Evolutionary conservation across 2,329 filamentous ascomycete genomes (phyloP).

Genomic region (Pyrenophora seminiperda): DNA sequence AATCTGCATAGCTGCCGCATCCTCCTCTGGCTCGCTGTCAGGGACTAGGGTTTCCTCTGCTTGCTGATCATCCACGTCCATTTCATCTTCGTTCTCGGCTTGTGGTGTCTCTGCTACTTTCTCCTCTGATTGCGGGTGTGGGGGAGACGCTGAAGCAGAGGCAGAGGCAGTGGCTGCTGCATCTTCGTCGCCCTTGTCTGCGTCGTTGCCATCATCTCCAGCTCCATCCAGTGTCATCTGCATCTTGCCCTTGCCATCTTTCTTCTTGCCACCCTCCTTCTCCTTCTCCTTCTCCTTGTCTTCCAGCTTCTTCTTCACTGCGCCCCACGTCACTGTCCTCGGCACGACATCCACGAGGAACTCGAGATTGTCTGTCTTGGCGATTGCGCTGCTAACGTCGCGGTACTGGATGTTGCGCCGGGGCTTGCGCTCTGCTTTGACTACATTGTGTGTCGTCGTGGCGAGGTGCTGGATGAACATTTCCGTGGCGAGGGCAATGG

Average conservation of each 20-base stretch:
- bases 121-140: no score
- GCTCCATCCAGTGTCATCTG: slow-evolving; percentile 3
- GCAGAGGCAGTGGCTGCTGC: background rate
- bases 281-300: slow-evolving; percentile 36
- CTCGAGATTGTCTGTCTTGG: slow-evolving; percentile 89
- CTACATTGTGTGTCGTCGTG: slow-evolving; percentile 81
- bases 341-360: slow-evolving; percentile 92
- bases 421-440: slow-evolving; percentile 89
- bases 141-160: background rate
- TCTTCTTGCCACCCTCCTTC: slow-evolving; percentile 8
- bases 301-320: slow-evolving; percentile 69
- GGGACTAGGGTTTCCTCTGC: slow-evolving; percentile 12
- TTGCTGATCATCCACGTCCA: slow-evolving; percentile 18
- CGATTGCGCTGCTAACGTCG: slow-evolving; percentile 86
- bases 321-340: slow-evolving; percentile 79
- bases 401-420: slow-evolving; percentile 94
- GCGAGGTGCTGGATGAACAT: slow-evolving; percentile 95
- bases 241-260: slow-evolving; percentile 5
- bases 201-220: background rate
- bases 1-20: slow-evolving; percentile 45
- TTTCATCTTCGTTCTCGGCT: slow-evolving; percentile 13
- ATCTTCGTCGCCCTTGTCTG: background rate
- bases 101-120: background rate
- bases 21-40: slow-evolving; percentile 36
- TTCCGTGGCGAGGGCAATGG: slow-evolving; percentile 91